Percentiles rank a stretch among this genome's conserved stretches.
These are phyloP conservation scores for Neobulgaria alba DNA, from an alignment of 2,329 filamentous ascomycete genomes.

Conservation along the genomic window DNA sequence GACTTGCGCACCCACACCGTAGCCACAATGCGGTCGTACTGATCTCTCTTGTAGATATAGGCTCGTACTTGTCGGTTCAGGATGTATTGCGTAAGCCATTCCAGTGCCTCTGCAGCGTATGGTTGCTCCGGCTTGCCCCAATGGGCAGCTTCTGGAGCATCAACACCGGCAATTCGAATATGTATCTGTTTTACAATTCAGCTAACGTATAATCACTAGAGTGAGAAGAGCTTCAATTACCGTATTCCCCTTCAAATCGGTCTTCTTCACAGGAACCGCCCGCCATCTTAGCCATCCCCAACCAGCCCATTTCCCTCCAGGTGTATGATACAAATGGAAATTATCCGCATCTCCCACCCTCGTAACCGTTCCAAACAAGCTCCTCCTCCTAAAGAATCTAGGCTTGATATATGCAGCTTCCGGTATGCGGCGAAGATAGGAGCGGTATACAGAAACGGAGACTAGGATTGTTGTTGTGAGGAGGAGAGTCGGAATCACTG, in stretches of 20 bases:
- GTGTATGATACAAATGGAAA: conserved; percentile 90
- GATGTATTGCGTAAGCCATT: conserved; percentile 71
- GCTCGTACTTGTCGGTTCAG: conserved; percentile 66
- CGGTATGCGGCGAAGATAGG: conserved; percentile 77
- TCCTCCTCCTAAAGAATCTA: conserved; percentile 64
- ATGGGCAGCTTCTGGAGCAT: conserved; percentile 87
- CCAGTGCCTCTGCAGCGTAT: conserved; percentile 68
- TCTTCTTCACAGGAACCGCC: conserved; percentile 59
- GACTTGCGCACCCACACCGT: conserved; percentile 67
- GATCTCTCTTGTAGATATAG: conserved; percentile 77
- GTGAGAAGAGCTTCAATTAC: conserved; percentile 38
- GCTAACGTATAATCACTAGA: conserved; percentile 3
- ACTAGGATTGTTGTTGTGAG: conserved; percentile 47
- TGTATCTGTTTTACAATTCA: conserved; percentile 52
- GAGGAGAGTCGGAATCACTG: conserved; percentile 43
- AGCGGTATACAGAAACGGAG: conserved; percentile 55
- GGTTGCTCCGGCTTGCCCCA: conserved; percentile 87
- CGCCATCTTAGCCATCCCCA: conserved; percentile 84
- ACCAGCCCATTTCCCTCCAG: conserved; percentile 75
- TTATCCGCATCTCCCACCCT: conserved; percentile 95
- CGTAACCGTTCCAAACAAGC: conserved; percentile 77
- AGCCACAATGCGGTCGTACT: conserved; percentile 85
- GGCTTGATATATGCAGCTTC: conserved; percentile 67
- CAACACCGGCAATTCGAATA: conserved; percentile 81
- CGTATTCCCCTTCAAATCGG: conserved; percentile 66